Evolutionary conservation across 495 filamentous ascomycete genomes (phyloP).

Genomic region (Penicillium silybi): DNA sequence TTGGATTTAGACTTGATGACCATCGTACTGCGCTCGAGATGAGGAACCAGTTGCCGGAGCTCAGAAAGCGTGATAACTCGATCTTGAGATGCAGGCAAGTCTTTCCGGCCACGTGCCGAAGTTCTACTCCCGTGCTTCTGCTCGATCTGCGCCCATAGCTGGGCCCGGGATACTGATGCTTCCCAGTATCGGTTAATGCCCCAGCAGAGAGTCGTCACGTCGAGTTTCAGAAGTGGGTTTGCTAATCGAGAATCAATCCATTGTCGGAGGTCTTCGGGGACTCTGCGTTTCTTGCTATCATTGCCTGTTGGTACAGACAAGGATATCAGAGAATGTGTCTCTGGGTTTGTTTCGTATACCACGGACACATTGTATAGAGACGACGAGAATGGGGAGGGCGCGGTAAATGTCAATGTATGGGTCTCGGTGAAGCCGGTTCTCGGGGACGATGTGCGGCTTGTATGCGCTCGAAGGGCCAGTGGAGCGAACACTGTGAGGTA

Average conservation of each 20-base stretch:
- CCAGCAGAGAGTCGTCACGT: constrained; percentile 42
- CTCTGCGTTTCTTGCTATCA: constrained; percentile 21
- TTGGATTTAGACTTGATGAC: constrained; percentile 29
- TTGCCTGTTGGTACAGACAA: constrained; percentile 23
- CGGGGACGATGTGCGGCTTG: constrained; percentile 16
- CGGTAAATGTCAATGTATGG: constrained; percentile 35
- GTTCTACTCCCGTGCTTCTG: constrained; percentile 13
- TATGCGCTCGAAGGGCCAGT: constrained; percentile 28
- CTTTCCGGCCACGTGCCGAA: neutral
- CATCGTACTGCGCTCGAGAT: constrained; percentile 40
- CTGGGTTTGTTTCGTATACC: constrained; percentile 38
- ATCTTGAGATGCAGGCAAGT: neutral
- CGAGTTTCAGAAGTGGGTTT: constrained; percentile 35
- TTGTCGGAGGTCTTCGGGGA: constrained; percentile 30
- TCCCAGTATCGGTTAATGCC: constrained; percentile 45
- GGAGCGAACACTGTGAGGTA: constrained; percentile 40
- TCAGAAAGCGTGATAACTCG: constrained; percentile 19
- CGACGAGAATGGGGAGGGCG: constrained; percentile 36
- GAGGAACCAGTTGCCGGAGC: constrained; percentile 30
- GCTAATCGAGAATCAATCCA: constrained; percentile 38
- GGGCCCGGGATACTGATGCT: constrained; percentile 33
- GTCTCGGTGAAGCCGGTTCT: constrained; percentile 25
- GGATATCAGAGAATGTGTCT: constrained; percentile 33
- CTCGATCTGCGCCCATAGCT: constrained; percentile 36
- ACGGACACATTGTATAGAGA: constrained; percentile 33